These are phyloP conservation scores for Anethum foeniculum DNA, from an alignment of 140 eudicot species.

Conservation along the genomic window DNA sequence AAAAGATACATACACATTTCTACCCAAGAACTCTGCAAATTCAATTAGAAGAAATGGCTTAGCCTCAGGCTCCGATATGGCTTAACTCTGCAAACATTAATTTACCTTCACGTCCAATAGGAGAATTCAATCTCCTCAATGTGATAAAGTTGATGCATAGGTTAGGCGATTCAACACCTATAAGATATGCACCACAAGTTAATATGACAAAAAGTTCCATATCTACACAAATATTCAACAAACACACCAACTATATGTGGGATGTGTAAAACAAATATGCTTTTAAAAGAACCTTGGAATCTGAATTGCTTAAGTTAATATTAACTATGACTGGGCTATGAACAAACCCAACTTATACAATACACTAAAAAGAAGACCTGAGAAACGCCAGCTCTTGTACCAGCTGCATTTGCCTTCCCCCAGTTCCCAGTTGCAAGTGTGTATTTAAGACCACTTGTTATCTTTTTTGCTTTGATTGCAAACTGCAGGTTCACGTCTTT, in stretches of 20 bases:
- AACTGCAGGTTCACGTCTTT: slow-evolving; percentile 90
- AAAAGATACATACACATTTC: slow-evolving; percentile 42
- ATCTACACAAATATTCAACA: too few species aligned
- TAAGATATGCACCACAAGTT: background rate
- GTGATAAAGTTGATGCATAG: slow-evolving; percentile 93
- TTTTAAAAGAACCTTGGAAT: background rate
- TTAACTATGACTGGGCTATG: background rate
- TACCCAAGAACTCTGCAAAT: slow-evolving; percentile 33
- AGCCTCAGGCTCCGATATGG: slow-evolving; percentile 10
- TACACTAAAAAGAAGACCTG: slow-evolving; percentile 37
- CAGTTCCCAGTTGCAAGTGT: slow-evolving; percentile 98
- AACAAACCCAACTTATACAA: background rate
- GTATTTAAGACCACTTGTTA: slow-evolving; percentile 93
- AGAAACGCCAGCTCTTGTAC: slow-evolving; percentile 96
- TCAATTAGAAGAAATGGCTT: slow-evolving; percentile 49
- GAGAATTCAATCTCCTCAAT: slow-evolving; percentile 87
- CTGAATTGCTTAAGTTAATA: background rate
- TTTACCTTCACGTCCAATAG: slow-evolving; percentile 94
- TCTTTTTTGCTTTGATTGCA: slow-evolving; percentile 95
- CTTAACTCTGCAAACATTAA: too few species aligned
- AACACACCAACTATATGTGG: background rate
- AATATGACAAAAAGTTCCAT: background rate
- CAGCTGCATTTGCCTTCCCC: slow-evolving; percentile 98
- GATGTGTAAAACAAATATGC: background rate
- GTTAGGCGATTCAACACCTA: slow-evolving; percentile 98